These are phyloP conservation scores for Dothideomycetes sp. DNA, from an alignment of 2,329 filamentous ascomycete genomes.

Conservation along the genomic window DNA sequence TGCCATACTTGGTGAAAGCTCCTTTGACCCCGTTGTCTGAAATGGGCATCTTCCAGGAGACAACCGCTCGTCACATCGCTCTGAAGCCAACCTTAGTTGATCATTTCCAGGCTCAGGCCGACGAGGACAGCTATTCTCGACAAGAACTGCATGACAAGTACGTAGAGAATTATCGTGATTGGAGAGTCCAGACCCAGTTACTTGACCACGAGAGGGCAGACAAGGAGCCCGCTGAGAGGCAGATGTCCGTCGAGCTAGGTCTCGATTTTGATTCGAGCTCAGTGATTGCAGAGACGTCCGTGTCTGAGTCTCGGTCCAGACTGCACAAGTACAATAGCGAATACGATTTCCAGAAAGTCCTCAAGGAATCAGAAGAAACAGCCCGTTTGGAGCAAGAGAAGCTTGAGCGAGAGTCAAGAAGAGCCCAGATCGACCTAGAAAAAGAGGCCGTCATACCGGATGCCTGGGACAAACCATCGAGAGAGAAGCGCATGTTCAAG, in stretches of 20 bases:
- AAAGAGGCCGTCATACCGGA: constrained; percentile 68
- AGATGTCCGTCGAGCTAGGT: constrained; percentile 25
- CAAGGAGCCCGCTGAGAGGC: constrained; percentile 28
- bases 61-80: constrained; percentile 25
- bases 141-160: constrained; percentile 25
- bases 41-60: constrained; percentile 29
- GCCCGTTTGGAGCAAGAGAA: constrained; percentile 59
- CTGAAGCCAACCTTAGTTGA: constrained; percentile 28
- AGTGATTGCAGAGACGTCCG: constrained; percentile 27
- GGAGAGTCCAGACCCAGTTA: constrained; percentile 32
- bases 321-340: constrained; percentile 56
- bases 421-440: constrained; percentile 62
- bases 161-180: constrained; percentile 30
- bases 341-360: constrained; percentile 60
- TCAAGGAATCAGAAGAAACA: constrained; percentile 64
- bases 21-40: constrained; percentile 37
- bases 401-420: constrained; percentile 44
- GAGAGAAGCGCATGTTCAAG: constrained; percentile 49
- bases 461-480: constrained; percentile 56
- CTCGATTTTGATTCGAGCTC: constrained; percentile 38
- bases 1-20: constrained; percentile 38
- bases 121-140: constrained; percentile 15
- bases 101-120: constrained; percentile 14
- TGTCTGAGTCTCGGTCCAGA: constrained; percentile 46
- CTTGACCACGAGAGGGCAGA: constrained; percentile 34